Evolutionary conservation across 805 yeast species (phyloP).

Genomic region (Wickerhamiella alocasiicola): DNA sequence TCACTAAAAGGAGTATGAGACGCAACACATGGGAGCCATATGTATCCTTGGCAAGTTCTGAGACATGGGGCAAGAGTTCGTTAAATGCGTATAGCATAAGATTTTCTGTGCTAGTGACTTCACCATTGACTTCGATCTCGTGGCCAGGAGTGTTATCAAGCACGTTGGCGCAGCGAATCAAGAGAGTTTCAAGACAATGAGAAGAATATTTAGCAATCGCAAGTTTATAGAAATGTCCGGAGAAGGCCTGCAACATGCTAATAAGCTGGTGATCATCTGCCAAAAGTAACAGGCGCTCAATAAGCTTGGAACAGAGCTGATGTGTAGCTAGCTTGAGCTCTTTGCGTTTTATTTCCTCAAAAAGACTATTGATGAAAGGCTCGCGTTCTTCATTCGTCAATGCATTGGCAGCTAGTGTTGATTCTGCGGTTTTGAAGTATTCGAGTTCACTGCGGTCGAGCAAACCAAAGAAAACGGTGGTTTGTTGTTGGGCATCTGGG

Average conservation of each 20-base stretch:
- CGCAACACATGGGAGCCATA: constrained; percentile 86
- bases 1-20: constrained; percentile 51
- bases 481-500: constrained; percentile 12
- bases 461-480: constrained; percentile 63
- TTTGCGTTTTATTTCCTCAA: constrained; percentile 78
- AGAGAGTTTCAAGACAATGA: constrained; percentile 79
- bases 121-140: constrained; percentile 20
- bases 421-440: constrained; percentile 86
- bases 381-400: constrained; percentile 63
- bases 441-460: constrained; percentile 76
- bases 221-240: constrained; percentile 62
- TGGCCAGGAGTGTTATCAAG: constrained; percentile 51
- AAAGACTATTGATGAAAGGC: constrained; percentile 62
- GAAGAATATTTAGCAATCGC: constrained; percentile 85
- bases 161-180: constrained; percentile 61
- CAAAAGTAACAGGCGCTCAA: constrained; percentile 70
- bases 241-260: constrained; percentile 50
- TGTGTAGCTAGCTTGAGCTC: constrained; percentile 87
- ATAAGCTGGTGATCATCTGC: constrained; percentile 57
- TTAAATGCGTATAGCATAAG: constrained; percentile 32
- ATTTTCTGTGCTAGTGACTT: constrained; percentile 47
- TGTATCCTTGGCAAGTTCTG: constrained; percentile 52
- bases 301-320: constrained; percentile 84
- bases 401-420: constrained; percentile 67
- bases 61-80: constrained; percentile 50